phyloP scores from a whole-genome alignment of 257 asterid genomes.

The Jaltomata sinuosa region DNA sequence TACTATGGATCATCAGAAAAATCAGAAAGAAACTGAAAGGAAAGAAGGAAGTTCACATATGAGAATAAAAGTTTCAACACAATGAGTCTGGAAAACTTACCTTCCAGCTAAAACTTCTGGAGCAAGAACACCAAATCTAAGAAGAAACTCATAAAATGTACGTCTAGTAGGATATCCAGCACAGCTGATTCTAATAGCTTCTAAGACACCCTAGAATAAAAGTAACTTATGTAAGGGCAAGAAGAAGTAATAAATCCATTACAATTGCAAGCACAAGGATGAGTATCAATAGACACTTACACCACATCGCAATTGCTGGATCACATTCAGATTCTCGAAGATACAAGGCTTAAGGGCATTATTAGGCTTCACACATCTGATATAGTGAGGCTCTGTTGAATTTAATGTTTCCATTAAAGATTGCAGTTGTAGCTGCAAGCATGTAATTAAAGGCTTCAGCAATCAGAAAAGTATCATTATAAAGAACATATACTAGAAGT shows the following conservation, averaged over 20 bases:
- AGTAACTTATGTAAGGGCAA: not conserved
- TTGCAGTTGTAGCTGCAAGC: conserved; percentile 87
- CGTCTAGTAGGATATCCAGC: conserved; percentile 99
- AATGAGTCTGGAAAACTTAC: conserved; percentile 23
- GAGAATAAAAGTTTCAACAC: not conserved
- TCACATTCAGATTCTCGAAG: conserved; percentile 81
- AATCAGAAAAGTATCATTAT: conserved; percentile 11
- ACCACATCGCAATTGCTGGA: conserved; percentile 98
- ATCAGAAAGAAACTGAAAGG: not conserved
- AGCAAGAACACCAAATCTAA: conserved; percentile 98
- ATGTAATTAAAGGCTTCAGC: conserved; percentile 16
- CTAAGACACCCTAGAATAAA: conserved; percentile 79
- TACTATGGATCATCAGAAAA: not conserved
- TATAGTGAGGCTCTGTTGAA: conserved; percentile 97
- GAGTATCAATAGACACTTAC: conserved; percentile 50
- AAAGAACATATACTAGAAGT: not conserved
- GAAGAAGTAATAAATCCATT: not conserved
- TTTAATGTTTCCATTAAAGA: conserved; percentile 94
- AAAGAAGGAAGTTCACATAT: not conserved
- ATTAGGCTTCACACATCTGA: conserved; percentile 98
- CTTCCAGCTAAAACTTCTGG: conserved; percentile 54
- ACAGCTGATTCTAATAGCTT: conserved; percentile 97
- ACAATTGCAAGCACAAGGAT: not conserved
- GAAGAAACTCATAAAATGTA: conserved; percentile 91
- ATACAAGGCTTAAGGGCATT: conserved; percentile 86